Conservation (phyloP, 306 rosid genomes). For the Sicyos edulis region DNA sequence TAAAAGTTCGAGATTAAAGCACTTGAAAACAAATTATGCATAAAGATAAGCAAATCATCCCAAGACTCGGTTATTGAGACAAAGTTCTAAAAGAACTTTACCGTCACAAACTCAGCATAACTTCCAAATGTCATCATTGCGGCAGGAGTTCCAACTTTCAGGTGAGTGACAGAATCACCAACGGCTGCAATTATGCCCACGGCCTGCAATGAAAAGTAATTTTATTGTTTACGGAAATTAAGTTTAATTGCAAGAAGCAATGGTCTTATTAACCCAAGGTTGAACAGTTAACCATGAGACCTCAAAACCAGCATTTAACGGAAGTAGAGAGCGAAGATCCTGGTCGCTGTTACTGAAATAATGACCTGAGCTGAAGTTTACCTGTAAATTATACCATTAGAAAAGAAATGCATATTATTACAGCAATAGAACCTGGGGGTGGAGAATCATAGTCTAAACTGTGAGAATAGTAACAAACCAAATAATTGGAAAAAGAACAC, state of each 20-base stretch:
- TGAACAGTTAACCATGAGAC: constrained; percentile 30
- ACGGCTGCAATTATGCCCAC: constrained; percentile 88
- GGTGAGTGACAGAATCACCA: constrained; percentile 64
- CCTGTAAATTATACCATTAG: constrained; percentile 48
- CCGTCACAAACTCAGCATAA: constrained; percentile 73
- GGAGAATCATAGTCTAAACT: neutral
- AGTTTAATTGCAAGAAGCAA: neutral
- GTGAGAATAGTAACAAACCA: neutral
- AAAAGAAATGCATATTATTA: constrained; percentile 4
- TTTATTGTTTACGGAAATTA: neutral
- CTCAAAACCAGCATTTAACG: constrained; percentile 97
- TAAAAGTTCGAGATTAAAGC: neutral
- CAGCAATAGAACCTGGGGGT: neutral
- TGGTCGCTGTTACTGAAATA: constrained; percentile 56
- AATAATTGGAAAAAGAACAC: neutral
- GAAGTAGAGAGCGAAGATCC: constrained; percentile 57
- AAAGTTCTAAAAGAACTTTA: constrained; percentile 21
- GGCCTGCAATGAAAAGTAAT: constrained; percentile 42
- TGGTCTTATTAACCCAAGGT: constrained; percentile 14
- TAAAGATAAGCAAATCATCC: neutral
- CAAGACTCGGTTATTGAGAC: neutral
- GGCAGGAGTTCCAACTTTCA: constrained; percentile 79
- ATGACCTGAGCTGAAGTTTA: constrained; percentile 92
- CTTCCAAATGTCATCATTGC: constrained; percentile 91
- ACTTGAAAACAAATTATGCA: constrained; percentile 10